These are phyloP conservation scores for Aurantiochytrium sp. DNA, from an alignment of 108 stramenopile species.

Conservation along the genomic window DNA sequence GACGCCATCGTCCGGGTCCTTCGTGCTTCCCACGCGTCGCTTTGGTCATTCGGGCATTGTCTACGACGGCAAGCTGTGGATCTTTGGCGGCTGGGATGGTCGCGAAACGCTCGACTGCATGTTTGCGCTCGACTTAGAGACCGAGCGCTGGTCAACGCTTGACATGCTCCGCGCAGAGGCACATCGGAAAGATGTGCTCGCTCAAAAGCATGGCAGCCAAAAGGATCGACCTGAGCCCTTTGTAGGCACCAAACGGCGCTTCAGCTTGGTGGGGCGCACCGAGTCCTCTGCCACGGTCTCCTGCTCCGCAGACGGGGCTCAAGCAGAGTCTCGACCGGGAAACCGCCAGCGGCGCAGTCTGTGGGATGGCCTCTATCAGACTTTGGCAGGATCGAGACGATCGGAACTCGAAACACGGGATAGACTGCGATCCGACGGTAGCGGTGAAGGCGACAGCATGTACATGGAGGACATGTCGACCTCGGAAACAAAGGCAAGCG, in stretches of 20 bases:
- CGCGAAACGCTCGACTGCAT: neutral
- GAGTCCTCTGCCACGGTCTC: neutral
- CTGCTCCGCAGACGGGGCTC: neutral
- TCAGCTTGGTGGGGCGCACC: neutral
- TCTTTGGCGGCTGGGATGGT: constrained; percentile 18
- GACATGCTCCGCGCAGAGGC: neutral
- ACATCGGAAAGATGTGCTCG: neutral
- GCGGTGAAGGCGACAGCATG: too few species aligned
- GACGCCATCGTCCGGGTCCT: too few species aligned
- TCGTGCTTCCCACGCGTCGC: neutral
- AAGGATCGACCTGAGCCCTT: neutral
- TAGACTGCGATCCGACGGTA: too few species aligned
- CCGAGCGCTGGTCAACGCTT: neutral
- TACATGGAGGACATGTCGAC: too few species aligned
- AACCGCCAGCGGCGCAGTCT: neutral
- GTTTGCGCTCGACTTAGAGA: neutral
- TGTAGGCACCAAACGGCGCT: neutral
- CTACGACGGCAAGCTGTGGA: neutral
- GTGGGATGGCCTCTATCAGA: neutral
- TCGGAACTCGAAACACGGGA: too few species aligned
- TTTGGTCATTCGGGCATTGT: neutral
- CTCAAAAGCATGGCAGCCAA: neutral
- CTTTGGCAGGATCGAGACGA: neutral
- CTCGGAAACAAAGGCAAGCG: too few species aligned
- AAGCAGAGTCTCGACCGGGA: neutral